Base-by-base conservation (phyloP, 129 eudicot genomes). In the Escallonia herrerae region DNA sequence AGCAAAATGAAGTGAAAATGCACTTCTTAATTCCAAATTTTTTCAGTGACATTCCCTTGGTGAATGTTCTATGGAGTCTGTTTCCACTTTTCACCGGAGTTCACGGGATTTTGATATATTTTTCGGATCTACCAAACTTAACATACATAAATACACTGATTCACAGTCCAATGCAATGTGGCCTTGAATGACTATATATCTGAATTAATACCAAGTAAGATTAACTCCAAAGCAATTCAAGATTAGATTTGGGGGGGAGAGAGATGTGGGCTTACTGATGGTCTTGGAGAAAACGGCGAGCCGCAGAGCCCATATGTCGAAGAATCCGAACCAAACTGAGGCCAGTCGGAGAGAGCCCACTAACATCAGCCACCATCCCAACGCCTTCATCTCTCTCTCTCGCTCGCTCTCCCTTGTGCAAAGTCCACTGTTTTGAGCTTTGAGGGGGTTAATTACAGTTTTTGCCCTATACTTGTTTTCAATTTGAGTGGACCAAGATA, bases 271-370 rank as follows among this genome's bases (percentile, higher is more conserved):
- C 81, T 70, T 65, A 90, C 97, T 83, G 81, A 84, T 61, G 75
- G 95, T 79, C 61, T 86, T 72, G 66, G 97, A 90, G 85, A 83
- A 90, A 61, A 90, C 97, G 47, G 97, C 97, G 43, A 86, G 9
- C 14, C 86, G 88, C 58, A 90, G 95, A 64, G 97, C 95, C 97
- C 97, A 86, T 55, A 90, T 90, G 76, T 90, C 83, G 74, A 90
- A 74, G 83, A 83, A 90, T 49, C 97, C 97, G 60, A 90, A 90
- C 95, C 95, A 90, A 6, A 90, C 97, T 0, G 97, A 90, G 4
- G 87, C 95, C 52, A 90, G 65, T 5, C 97, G 87, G 55, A 90
- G 89, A 4, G 84, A 73, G 39, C 97, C 97, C 61, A 86, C 89
- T 49, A 86, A 15, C 84, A 90, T 90, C 78, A 90, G 65, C 97